These are phyloP conservation scores for Vicia sativa DNA, from an alignment of 306 rosid genomes.

Conservation along the genomic window DNA sequence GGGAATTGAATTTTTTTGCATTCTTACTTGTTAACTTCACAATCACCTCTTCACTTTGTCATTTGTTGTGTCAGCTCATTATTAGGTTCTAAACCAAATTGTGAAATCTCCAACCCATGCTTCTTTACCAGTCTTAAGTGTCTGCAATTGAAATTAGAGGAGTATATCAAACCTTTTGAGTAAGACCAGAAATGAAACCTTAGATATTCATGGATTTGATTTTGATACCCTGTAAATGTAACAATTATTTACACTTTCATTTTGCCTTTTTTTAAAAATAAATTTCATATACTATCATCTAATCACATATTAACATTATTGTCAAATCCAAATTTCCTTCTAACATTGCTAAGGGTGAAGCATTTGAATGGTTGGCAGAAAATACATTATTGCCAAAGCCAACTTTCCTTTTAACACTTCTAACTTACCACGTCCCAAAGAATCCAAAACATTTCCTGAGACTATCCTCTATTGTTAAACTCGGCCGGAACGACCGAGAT, in stretches of 20 bases:
- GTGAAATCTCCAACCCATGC: constrained; percentile 96
- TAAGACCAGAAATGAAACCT: constrained; percentile 19
- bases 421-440: too few relatives aligned
- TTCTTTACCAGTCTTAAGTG: constrained; percentile 78
- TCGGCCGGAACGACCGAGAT: too few relatives aligned
- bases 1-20: constrained; percentile 17
- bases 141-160: constrained; percentile 46
- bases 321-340: too few relatives aligned
- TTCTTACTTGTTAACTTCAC: constrained; percentile 93
- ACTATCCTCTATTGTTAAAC: too few relatives aligned
- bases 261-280: too few relatives aligned
- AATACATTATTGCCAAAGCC: too few relatives aligned
- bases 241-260: constrained; percentile 6
- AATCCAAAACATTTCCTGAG: too few relatives aligned
- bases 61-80: constrained; percentile 93
- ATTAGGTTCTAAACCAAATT: constrained; percentile 94
- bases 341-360: too few relatives aligned
- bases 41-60: constrained; percentile 92
- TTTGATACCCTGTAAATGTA: not conserved
- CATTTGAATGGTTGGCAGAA: too few relatives aligned
- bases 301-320: constrained; percentile 19
- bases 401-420: too few relatives aligned
- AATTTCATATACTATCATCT: constrained; percentile 5
- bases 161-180: constrained; percentile 25
- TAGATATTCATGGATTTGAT: constrained; percentile 3